A percentile compares a stretch with the other conserved stretches of the same genome.
These are phyloP conservation scores for Parietaria judaica DNA, from an alignment of 306 rosid genomes.

Conservation along the genomic window DNA sequence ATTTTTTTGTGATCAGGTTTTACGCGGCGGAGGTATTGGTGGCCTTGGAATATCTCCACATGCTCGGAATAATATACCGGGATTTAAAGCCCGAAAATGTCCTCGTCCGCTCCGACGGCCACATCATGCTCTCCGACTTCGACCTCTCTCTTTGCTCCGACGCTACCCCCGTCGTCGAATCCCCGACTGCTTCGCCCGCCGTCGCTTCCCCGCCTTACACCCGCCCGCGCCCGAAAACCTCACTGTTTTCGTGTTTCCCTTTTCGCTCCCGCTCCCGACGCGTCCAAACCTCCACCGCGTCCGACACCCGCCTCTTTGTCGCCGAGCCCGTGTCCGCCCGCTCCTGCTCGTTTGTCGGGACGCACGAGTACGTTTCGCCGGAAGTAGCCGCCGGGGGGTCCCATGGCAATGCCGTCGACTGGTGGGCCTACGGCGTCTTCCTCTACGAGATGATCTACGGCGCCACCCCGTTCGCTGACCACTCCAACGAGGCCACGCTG, in stretches of 20 bases:
- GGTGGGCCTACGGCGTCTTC: conserved; percentile 96
- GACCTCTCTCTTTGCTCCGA: conserved; percentile 76
- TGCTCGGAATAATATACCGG: conserved; percentile 94
- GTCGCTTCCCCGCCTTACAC: conserved; percentile 27
- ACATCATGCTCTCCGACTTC: conserved; percentile 95
- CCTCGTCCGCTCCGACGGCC: conserved; percentile 95
- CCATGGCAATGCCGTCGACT: conserved; percentile 99
- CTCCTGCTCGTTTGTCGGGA: conserved; percentile 84
- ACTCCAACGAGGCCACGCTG: conserved; percentile 62
- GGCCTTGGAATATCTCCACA: conserved; percentile 93
- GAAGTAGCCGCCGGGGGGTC: conserved; percentile 90
- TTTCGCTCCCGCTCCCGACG: conserved; percentile 69
- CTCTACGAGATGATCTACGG: conserved; percentile 85
- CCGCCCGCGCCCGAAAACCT: conserved; percentile 13
- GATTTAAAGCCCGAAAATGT: conserved; percentile 96
- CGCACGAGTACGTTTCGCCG: conserved; percentile 92
- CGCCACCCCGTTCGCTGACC: conserved; percentile 71
- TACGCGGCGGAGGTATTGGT: conserved; percentile 93
- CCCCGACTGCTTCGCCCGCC: conserved; percentile 32
- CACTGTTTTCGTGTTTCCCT: conserved; percentile 50
- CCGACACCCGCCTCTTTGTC: conserved; percentile 68
- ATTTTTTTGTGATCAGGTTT: conserved; percentile 41
- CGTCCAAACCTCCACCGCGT: conserved; percentile 40
- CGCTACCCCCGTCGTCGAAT: conserved; percentile 85
- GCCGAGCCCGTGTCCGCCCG: conserved; percentile 88